Evolutionary conservation across 257 asterid species (phyloP).

Genomic region (Nicotiana noctiflora): DNA sequence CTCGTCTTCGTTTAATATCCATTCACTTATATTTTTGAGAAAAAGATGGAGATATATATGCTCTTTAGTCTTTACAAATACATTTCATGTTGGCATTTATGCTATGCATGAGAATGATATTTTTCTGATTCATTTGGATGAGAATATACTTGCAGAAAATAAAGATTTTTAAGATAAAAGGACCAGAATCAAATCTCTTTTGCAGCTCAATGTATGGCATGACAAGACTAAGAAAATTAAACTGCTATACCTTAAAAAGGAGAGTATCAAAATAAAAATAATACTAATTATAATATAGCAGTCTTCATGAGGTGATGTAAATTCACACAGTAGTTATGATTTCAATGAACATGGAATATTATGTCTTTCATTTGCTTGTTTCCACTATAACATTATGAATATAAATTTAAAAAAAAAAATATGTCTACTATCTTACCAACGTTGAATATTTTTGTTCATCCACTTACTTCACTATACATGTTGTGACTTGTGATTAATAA

Average conservation of each 20-base stretch:
- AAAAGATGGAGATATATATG: constrained; percentile 20
- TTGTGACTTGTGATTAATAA: neutral
- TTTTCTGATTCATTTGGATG: neutral
- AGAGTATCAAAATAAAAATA: no score
- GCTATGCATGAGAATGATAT: neutral
- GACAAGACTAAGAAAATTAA: no score
- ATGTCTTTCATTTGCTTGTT: neutral
- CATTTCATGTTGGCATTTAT: neutral
- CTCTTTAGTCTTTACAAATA: constrained; percentile 10
- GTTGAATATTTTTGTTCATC: neutral
- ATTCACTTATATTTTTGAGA: constrained; percentile 15
- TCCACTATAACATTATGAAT: neutral
- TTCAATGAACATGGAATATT: neutral
- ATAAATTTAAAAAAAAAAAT: no score
- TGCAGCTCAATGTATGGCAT: no score
- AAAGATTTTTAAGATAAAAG: no score
- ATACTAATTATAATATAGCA: no score
- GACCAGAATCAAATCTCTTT: no score
- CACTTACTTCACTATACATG: no score
- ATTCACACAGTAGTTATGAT: no score
- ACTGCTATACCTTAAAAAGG: no score
- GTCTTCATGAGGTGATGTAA: no score
- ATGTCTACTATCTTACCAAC: neutral
- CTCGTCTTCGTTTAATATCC: constrained; percentile 19
- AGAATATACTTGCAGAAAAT: no score